Base-by-base conservation (phyloP, 2,329 filamentous ascomycete species). In the Eutypella sp. region DNA sequence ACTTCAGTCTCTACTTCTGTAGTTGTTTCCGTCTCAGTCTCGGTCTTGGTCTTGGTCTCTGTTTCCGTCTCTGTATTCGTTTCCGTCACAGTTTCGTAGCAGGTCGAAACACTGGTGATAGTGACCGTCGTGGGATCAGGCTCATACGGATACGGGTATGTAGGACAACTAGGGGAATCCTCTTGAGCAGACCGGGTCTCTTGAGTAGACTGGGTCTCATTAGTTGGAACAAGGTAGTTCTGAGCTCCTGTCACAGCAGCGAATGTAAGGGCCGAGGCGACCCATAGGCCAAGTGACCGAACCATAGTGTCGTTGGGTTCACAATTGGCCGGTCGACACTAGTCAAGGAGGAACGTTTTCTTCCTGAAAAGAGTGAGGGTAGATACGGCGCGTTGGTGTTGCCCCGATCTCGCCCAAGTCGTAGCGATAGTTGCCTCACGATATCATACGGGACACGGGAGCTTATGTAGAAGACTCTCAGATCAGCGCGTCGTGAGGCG, bases 1-100 rank as follows among this genome's bases (percentile, higher is more conserved):
- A 50, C 54, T 42, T 54, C 42, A 7, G 56, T 60, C 41, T 57
- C 47, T 4, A 52, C 58, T 22, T 52, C 36, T n/a, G 51, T 55
- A 25, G 47, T 37, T 7, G 49, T 48, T 7, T 49, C 31, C 11
- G 51, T 56, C 15, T 40, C 29, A 13, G 42, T 49, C 18, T 46
- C 44, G 16, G 42, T 44, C 9, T 50, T 49, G 13, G 54, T 58
- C 29, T 52, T 44, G 7, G 58, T 58, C 16, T 55, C 40, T 22
- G 51, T 58, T 31, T 46, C 48, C 3, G 57, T 22, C 25, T 29
- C 25, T 7, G 25, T 24, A 19, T 39, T n/a, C 19, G 11, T 39
- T n/a, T 33, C 29, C 6, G 29, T 33, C 13, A 15, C 29, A 7
- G 29, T n/a, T n/a, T n/a, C n/a, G n/a, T n/a, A n/a, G n/a, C n/a